Evolutionary conservation across 2,329 filamentous ascomycete species (phyloP), one percentile per base, ranked within the genome.

Genomic region (Pseudocercospora ulei): DNA sequence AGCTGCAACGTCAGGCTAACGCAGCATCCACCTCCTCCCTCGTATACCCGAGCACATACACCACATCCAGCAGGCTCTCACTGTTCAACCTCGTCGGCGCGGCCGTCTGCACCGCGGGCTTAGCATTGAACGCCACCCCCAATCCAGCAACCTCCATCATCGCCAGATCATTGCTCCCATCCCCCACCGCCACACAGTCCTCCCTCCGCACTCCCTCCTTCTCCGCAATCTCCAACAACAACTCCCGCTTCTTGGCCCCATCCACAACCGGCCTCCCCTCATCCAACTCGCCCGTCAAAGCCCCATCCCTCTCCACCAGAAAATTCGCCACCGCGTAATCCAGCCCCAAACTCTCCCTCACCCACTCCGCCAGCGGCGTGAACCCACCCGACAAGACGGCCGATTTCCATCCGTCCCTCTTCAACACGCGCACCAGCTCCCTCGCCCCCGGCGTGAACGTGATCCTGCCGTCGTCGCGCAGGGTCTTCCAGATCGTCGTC

Each of bases 381-480:
- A 98, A 98, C 0, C 90, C 90, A 28, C 90, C 90, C 20, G 85
- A 93, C 19, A 95, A 65, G 3, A 98, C 88, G 0, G 87, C 90
- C 1, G 86, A 85, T 64, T 83, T 88, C 62, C 82, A 80, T 5
- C 88, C 88, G 3, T 93, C 65, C 13, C 72, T 69, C 62, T 82
- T 86, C 35, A 98, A 66, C 0, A 78, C 80, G 44, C 64, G 72
- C 47, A 93, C 71, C 11, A 96, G 69, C 47, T 83, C 75, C 11
- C 70, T 72, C 1, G 85, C 87, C 4, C 90, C 90, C 7, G 76
- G 76, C 1, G 90, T 92, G 34, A 94, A 78, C 14, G 81, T 79
- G 38, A 98, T 76, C 0, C 80, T 71, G 0, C 74, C 69, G 3
- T 41, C 34, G 52, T 80, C 78, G 31, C 49, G 53, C 24, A 98